Evolutionary conservation across 1,284 basidiomycete species (phyloP), one percentile per base, ranked within the genome.

Genomic region (Cryptococcus maquisensis): DNA sequence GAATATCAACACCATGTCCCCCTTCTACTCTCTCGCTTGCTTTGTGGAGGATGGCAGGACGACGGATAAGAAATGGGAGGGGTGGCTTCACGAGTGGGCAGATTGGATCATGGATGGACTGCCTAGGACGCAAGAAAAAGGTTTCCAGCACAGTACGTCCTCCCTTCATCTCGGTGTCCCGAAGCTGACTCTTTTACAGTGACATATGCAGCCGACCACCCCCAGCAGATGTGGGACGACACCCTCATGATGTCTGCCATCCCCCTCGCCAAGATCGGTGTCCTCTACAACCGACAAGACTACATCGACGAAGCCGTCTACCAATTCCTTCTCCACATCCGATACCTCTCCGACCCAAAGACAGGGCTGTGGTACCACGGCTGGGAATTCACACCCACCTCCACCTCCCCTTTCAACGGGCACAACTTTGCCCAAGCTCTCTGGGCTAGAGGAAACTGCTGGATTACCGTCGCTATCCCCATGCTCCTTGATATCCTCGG

Each of bases 1-100:
- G 78, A 85, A 86, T 67, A 83, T 86, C 63, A 85, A 85, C 71
- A 85, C 84, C 12, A 83, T 85, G 82, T 81, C 83, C 1, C 82
- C 83, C 0, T 77, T 86, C 50, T 77, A 85, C 43, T 81, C 81
- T 8, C 80, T 83, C 12, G 81, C 83, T 0, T 81, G 80, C 59
- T 68, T 84, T n/a, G 44, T 74, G 3, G 54, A 57, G 24, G 68
- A 71, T 42, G 66, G 64, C 4, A 45, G 57, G 49, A 55, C 63
- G 21, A 57, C 60, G 28, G 68, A 70, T 41, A 43, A 59, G 36
- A 57, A 64, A 24, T 73, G 70, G 71, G 41, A 55, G 15, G 51
- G 37, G 24, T 71, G 68, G 70, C 63, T 84, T 23, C 80, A 83
- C 52, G 80, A 83, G 15, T 86, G 84, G 84, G 83, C 81, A 5